Conservation (phyloP, 169 alveolate species). For the Condylostoma magnum region DNA sequence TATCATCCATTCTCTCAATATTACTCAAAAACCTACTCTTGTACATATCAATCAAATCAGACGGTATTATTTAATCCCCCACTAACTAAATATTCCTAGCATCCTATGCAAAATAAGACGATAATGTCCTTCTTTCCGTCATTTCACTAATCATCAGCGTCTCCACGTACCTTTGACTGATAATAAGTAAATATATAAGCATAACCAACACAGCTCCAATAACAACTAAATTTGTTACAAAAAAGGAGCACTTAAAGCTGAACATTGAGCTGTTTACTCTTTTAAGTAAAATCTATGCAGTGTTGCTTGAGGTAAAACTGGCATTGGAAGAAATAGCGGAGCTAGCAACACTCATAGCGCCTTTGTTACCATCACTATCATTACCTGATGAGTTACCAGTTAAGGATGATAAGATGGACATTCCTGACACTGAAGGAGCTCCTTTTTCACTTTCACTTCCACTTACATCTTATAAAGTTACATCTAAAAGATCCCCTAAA, state of each 20-base stretch:
- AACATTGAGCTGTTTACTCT: slow-evolving; percentile 5
- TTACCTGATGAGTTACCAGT: too few species aligned
- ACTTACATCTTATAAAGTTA: background rate
- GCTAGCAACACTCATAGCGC: background rate
- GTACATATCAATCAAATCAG: background rate
- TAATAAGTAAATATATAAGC: slow-evolving; percentile 2
- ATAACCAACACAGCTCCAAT: slow-evolving; percentile 15
- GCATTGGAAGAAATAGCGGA: slow-evolving; percentile 8
- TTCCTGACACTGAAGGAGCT: too few species aligned
- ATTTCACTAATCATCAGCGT: slow-evolving; percentile 3
- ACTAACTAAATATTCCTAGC: background rate
- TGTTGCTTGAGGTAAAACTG: slow-evolving; percentile 20
- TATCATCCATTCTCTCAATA: background rate
- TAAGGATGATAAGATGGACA: too few species aligned
- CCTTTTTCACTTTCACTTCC: background rate
- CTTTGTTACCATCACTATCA: background rate
- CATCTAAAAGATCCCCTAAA: background rate
- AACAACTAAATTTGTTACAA: background rate
- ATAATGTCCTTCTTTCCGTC: background rate
- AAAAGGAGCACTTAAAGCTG: slow-evolving; percentile 12
- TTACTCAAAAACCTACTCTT: background rate
- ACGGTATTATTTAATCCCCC: background rate
- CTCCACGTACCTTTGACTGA: background rate
- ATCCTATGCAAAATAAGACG: background rate
- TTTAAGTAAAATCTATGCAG: background rate